Base-by-base conservation (phyloP, 2,329 filamentous ascomycete species). In the Atkinsonella hypoxylon region DNA sequence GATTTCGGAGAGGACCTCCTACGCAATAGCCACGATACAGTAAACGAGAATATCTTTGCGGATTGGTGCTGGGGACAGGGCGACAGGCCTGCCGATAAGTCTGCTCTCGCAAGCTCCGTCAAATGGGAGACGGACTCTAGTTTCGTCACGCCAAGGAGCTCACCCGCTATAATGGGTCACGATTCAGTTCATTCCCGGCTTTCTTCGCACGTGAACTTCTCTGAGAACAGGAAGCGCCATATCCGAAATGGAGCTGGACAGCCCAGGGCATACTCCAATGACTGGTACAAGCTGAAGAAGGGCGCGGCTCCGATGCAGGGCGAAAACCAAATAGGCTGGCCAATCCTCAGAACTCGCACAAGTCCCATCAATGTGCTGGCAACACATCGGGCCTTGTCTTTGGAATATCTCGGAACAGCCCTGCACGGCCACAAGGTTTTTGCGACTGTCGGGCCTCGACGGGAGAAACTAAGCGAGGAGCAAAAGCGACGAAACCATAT, bases 401-500 rank as follows among this genome's bases (percentile, higher is more conserved):
- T 40, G 32, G 34, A 50, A 12, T 44, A 45, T 18, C 31, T 45
- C 4, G 48, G 32, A 6, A 30, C 42, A 1, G 32, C 48, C 2
- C 8, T 45, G 4, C 41, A 45, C 22, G 48, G 43, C 7, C 44
- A 45, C 4, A 51, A 30, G 39, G 9, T 17, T 22, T 30, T 45
- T 1, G 38, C 45, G 4, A 48, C 40, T 15, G n/a, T 51, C 6
- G 31, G 46, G 4, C 45, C 40, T 12, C 50, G 46, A 4, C 40
- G 45, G 3, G 41, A 48, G 17, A 51, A 41, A 13, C 22, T 45
- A 3, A 48, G 40, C 12, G 40, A 26, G 4, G 45, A 45, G 41
- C 49, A 51, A 7, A 51, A 48, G 49, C 38, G 49, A 11, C 45
- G 39, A 3, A 48, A 48, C 15, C 50, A 51, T 32, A 51, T 51